These are phyloP conservation scores for Solanum ossicruentum DNA, from an alignment of 257 asterid species.

Conservation along the genomic window DNA sequence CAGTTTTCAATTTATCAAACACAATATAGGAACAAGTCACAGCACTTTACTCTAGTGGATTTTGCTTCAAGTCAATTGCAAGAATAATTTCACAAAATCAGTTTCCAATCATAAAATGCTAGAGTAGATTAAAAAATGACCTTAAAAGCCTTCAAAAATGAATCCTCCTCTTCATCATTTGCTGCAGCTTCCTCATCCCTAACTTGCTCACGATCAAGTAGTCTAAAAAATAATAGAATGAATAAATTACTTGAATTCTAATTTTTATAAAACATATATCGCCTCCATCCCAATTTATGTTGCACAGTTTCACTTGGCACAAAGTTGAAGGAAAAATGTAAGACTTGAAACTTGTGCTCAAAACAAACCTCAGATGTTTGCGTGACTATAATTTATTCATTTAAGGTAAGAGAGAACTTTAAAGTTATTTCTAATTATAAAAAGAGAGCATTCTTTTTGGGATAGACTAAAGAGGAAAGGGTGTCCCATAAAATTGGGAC, in stretches of 20 bases:
- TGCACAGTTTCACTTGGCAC: background rate
- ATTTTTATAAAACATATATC: background rate
- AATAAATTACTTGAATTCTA: background rate
- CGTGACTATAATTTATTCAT: background rate
- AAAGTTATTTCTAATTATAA: background rate
- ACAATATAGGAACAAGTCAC: background rate
- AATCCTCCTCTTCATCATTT: conserved; percentile 92
- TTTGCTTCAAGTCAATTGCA: background rate
- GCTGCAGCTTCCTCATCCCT: conserved; percentile 65
- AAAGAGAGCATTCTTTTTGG: background rate
- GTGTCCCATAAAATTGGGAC: background rate
- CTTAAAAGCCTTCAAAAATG: conserved; percentile 95
- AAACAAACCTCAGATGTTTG: background rate
- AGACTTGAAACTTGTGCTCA: background rate
- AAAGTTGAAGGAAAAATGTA: background rate
- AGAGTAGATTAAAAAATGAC: conserved; percentile 17
- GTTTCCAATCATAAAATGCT: background rate
- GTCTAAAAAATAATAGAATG: conserved; percentile 25
- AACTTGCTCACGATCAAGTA: conserved; percentile 81
- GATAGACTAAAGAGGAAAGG: background rate
- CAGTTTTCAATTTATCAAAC: background rate
- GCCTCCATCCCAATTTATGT: background rate
- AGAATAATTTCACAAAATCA: background rate
- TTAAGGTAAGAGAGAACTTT: background rate
- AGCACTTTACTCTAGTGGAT: background rate